Evolutionary conservation across 768 basidiomycete species (phyloP).

Genomic region (Lactarius deliciosus): DNA sequence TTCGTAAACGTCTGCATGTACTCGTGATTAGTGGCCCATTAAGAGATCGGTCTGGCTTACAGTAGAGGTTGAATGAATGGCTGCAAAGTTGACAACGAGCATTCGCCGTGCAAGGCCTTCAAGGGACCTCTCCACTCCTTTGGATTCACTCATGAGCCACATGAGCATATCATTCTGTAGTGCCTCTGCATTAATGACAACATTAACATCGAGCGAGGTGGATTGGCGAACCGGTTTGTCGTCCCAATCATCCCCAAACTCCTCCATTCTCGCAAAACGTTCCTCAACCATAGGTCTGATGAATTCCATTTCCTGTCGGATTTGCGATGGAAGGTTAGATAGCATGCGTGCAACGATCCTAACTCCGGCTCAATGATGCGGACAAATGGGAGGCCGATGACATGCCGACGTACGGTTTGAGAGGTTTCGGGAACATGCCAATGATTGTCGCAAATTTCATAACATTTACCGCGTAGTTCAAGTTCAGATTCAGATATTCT

Average conservation of each 20-base stretch:
- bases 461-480: background rate
- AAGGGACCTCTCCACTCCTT: conserved; percentile 35
- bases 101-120: conserved; percentile 36
- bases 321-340: conserved; percentile 4
- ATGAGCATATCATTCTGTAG: conserved; percentile 42
- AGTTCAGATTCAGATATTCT: background rate
- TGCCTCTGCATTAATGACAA: conserved; percentile 9
- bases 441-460: background rate
- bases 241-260: conserved; percentile 10
- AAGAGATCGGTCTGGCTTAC: conserved; percentile 26
- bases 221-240: conserved; percentile 14
- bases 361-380: background rate
- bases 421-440: background rate
- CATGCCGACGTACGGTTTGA: background rate
- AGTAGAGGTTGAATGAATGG: conserved; percentile 39
- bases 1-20: conserved; percentile 3
- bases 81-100: conserved; percentile 41
- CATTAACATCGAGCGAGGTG: background rate
- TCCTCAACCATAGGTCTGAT: conserved; percentile 13
- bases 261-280: conserved; percentile 1
- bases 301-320: conserved; percentile 1
- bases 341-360: background rate
- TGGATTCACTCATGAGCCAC: conserved; percentile 42
- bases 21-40: background rate
- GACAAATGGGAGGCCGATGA: background rate